Evolutionary conservation across 2,329 filamentous ascomycete species (phyloP).

Genomic region (Remersonia thermophila): DNA sequence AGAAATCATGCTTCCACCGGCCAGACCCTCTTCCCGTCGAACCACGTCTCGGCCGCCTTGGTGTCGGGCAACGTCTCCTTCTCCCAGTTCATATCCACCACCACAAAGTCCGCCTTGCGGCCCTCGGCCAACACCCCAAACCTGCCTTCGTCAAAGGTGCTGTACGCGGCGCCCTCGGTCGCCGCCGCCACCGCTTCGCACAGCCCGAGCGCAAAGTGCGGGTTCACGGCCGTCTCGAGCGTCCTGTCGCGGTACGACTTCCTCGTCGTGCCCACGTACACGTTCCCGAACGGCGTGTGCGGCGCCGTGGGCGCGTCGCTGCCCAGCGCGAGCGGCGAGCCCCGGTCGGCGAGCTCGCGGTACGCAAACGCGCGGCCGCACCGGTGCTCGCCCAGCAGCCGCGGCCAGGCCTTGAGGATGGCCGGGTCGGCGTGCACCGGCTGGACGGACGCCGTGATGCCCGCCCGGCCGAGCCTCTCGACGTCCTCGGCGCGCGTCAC

Average conservation of each 20-base stretch:
- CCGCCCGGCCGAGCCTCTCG: slow-evolving; percentile 40
- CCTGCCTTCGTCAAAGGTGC: slow-evolving; percentile 43
- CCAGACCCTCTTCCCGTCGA: slow-evolving; percentile 33
- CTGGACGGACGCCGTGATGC: slow-evolving; percentile 49
- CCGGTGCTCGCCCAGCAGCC: slow-evolving; percentile 39
- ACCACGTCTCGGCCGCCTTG: slow-evolving; percentile 40
- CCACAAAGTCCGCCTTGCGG: slow-evolving; percentile 45
- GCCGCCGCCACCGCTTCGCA: slow-evolving; percentile 41
- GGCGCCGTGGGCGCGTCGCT: slow-evolving; percentile 49
- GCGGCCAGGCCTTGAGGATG: slow-evolving; percentile 48
- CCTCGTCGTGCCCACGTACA: slow-evolving; percentile 48
- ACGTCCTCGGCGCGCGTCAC: slow-evolving; percentile 44
- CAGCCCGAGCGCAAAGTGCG: slow-evolving; percentile 39
- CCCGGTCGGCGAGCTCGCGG: slow-evolving; percentile 43
- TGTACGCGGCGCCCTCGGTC: slow-evolving; percentile 43
- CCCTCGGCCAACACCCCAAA: slow-evolving; percentile 41
- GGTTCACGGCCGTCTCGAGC: slow-evolving; percentile 33
- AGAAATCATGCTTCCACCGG: slow-evolving; percentile 2
- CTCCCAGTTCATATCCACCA: slow-evolving; percentile 39
- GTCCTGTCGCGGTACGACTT: slow-evolving; percentile 39
- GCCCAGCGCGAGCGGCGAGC: slow-evolving; percentile 43
- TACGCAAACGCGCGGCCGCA: slow-evolving; percentile 52
- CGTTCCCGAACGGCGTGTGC: slow-evolving; percentile 39
- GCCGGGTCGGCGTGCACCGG: slow-evolving; percentile 49
- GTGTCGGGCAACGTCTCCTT: slow-evolving; percentile 34